Conservation (phyloP, 2,329 filamentous ascomycete species). For the Claviceps fusiformis region DNA sequence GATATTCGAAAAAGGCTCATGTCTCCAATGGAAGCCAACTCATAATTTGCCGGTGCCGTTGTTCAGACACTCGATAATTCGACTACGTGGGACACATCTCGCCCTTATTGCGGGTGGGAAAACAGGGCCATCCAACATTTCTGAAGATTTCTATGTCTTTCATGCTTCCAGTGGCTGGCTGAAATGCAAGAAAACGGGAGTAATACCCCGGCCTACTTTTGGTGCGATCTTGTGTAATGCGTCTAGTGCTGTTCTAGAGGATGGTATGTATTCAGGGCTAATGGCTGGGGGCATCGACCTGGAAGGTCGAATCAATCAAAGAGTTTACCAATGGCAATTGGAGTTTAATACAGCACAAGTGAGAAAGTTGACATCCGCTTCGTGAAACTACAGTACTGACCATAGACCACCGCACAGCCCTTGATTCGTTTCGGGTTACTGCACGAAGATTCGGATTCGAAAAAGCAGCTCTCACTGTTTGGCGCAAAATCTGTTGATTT, state of each 20-base stretch:
- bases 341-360: background rate
- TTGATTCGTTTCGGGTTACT: conserved; percentile 13
- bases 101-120: conserved; percentile 52
- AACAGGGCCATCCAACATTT: conserved; percentile 31
- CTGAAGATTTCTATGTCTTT: conserved; percentile 41
- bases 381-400: background rate
- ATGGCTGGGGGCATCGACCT: conserved; percentile 57
- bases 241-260: conserved; percentile 7
- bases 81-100: conserved; percentile 32
- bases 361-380: background rate
- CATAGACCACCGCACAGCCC: conserved; percentile 9
- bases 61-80: conserved; percentile 59
- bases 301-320: conserved; percentile 47
- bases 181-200: conserved; percentile 24
- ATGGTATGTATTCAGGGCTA: conserved; percentile 39
- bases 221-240: conserved; percentile 27
- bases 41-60: conserved; percentile 55
- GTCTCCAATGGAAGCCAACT: conserved; percentile 45
- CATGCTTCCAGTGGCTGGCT: conserved; percentile 33
- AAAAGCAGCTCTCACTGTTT: conserved; percentile 16
- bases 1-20: conserved; percentile 43
- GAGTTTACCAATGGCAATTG: conserved; percentile 49
- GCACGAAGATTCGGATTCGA: background rate
- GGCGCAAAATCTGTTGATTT: conserved; percentile 17
- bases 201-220: conserved; percentile 25